Evolutionary conservation across 2,329 filamentous ascomycete species (phyloP).

Genomic region (Helminthosporium solani): DNA sequence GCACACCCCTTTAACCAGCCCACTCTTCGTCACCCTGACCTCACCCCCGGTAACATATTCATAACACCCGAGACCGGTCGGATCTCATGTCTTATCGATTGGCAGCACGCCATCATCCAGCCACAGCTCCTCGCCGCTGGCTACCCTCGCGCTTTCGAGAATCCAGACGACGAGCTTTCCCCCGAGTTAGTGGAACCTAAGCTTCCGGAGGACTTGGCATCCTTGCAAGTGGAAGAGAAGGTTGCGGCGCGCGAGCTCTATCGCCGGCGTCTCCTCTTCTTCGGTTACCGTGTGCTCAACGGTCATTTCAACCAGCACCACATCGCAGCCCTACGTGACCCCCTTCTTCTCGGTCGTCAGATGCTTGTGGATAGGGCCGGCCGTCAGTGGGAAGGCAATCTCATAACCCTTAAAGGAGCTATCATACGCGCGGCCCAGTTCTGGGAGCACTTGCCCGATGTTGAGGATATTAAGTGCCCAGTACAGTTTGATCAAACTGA

Average conservation of each 20-base stretch:
- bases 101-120: conserved; percentile 15
- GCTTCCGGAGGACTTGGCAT: conserved; percentile 12
- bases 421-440: conserved; percentile 11
- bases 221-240: conserved; percentile 9
- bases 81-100: conserved; percentile 16
- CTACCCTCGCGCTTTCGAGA: conserved; percentile 14
- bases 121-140: conserved; percentile 15
- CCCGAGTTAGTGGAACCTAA: conserved; percentile 9
- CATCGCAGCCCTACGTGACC: conserved; percentile 14
- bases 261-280: conserved; percentile 16
- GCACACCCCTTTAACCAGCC: conserved; percentile 14
- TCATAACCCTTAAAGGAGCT: conserved; percentile 17
- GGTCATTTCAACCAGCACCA: conserved; percentile 13
- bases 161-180: conserved; percentile 12
- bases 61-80: conserved; percentile 12
- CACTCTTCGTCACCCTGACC: conserved; percentile 16
- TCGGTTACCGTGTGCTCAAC: conserved; percentile 11
- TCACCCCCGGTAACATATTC: conserved; percentile 15
- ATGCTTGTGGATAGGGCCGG: conserved; percentile 17
- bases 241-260: conserved; percentile 9
- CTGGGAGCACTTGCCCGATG: conserved; percentile 14
- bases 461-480: conserved; percentile 10
- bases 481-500: conserved; percentile 13
- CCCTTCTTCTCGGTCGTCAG: conserved; percentile 14
- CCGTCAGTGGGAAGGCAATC: conserved; percentile 17